phyloP scores from a whole-genome alignment of 2,329 filamentous ascomycete genomes.

The Calycina marina region DNA sequence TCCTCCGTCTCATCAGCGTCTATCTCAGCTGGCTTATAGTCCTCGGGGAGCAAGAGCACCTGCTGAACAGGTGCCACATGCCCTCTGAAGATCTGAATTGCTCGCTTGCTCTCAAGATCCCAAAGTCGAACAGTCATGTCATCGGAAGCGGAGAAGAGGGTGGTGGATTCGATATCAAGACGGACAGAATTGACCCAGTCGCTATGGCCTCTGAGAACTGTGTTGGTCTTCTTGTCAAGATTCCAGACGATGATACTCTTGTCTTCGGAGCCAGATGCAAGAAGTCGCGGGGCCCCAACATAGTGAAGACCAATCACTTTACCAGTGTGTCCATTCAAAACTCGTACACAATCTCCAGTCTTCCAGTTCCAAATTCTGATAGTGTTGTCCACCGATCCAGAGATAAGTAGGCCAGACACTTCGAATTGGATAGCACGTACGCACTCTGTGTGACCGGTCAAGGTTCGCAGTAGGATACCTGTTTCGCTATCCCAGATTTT shows the following conservation, averaged over 20 bases:
- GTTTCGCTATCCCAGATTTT: conserved; percentile 95
- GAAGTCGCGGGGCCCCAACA: conserved; percentile 61
- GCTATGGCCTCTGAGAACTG: conserved; percentile 65
- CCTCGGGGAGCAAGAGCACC: conserved; percentile 66
- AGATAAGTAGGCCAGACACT: conserved; percentile 79
- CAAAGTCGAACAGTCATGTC: conserved; percentile 84
- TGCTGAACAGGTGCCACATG: conserved; percentile 95
- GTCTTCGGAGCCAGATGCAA: conserved; percentile 84
- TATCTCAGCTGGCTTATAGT: conserved; percentile 78
- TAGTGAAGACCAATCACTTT: conserved; percentile 85
- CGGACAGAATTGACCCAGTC: conserved; percentile 98
- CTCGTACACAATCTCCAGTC: conserved; percentile 74
- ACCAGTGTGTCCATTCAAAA: conserved; percentile 61
- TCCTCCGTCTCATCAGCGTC: conserved; percentile 39
- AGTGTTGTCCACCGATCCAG: conserved; percentile 73
- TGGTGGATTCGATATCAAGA: conserved; percentile 68
- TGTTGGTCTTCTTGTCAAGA: conserved; percentile 70
- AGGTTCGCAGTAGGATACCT: conserved; percentile 70
- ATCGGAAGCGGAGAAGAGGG: conserved; percentile 84
- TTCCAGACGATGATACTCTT: conserved; percentile 87
- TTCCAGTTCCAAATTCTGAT: conserved; percentile 96
- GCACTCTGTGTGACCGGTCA: conserved; percentile 67
- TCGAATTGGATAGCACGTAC: conserved; percentile 89
- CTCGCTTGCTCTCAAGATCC: conserved; percentile 75
- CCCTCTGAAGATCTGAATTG: conserved; percentile 65